Conservation (phyloP, 495 filamentous ascomycete genomes). For the Sphaerosporella brunnea region DNA sequence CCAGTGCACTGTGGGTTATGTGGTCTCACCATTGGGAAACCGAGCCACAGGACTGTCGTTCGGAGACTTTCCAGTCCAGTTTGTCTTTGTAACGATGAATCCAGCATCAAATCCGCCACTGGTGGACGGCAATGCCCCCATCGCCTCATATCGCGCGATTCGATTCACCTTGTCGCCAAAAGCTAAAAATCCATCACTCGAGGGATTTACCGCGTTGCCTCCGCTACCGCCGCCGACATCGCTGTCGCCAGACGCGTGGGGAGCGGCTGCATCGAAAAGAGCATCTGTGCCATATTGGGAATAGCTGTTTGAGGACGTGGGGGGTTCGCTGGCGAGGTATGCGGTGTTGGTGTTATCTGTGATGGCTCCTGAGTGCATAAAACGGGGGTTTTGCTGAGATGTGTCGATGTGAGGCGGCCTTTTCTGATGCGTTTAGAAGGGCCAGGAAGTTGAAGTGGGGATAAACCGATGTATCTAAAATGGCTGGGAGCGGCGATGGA, state of each 20-base stretch:
- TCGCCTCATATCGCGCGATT: slow-evolving; percentile 21
- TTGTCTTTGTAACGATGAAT: slow-evolving; percentile 22
- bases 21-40: slow-evolving; percentile 21
- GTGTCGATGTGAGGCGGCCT: slow-evolving; percentile 6
- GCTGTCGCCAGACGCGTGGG: slow-evolving; percentile 6
- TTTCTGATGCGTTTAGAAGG: slow-evolving; percentile 4
- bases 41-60: slow-evolving; percentile 20
- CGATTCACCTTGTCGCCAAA: slow-evolving; percentile 14
- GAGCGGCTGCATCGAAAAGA: slow-evolving; percentile 8
- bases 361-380: slow-evolving; percentile 24
- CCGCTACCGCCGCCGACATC: slow-evolving; percentile 5
- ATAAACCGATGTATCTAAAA: no score
- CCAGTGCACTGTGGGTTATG: background rate
- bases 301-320: slow-evolving; percentile 14
- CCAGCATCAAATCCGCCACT: slow-evolving; percentile 7
- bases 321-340: slow-evolving; percentile 3
- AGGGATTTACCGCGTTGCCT: slow-evolving; percentile 4
- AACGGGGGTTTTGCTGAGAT: slow-evolving; percentile 13
- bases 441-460: background rate
- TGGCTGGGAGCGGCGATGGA: no score
- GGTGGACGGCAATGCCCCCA: slow-evolving; percentile 9
- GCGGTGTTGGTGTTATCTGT: slow-evolving; percentile 10
- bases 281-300: slow-evolving; percentile 8
- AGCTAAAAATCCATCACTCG: slow-evolving; percentile 4
- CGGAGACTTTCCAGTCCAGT: slow-evolving; percentile 16